Base-by-base conservation (phyloP, 176 grass and related monocot genomes). In the Oryza punctata region DNA sequence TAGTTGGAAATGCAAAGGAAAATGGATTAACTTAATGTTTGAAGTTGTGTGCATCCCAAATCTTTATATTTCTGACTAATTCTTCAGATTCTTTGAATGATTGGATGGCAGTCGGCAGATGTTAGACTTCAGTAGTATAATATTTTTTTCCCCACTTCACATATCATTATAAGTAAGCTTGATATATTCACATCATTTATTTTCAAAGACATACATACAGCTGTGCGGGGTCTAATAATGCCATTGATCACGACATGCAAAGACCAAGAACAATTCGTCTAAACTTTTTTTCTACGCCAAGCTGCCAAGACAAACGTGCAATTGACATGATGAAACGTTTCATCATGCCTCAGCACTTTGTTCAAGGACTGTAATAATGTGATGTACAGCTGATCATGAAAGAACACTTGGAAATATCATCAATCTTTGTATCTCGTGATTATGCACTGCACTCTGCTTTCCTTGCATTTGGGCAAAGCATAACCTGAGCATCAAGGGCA, bases 1-100 rank as follows among this genome's bases (percentile, higher is more conserved):
- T 86, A 82, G 88, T 47, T 86, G 79, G 49, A 46, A 76, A 86
- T 67, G 47, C 27, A 40, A 50, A 70, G 38, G 37, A 12, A 80
- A 80, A 18, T 43, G n/a, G 37, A 45, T 28, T 85, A 59, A 72
- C 69, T 81, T 81, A 14, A 66, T 85, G 78, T 65, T 73, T 78
- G 54, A 78, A 38, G 52, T 50, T 37, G 79, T 11, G 27, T 52
- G 3, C n/a, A 23, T 37, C 54, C 12, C 21, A 11, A n/a, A 73
- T 35, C n/a, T 19, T 87, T 35, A 29, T 63, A 35, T 76, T 41
- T 32, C 61, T 40, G 12, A 76, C 24, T 60, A 2, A 50, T 68
- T 10, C 40, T n/a, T 10, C 59, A 80, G 5, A 66, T 30, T 67
- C 30, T 57, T 50, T 41, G 4, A 24, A n/a, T n/a, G 47, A 21